Evolutionary conservation across 257 asterid genomes (phyloP).

Genomic region (Nicotiana noctiflora): DNA sequence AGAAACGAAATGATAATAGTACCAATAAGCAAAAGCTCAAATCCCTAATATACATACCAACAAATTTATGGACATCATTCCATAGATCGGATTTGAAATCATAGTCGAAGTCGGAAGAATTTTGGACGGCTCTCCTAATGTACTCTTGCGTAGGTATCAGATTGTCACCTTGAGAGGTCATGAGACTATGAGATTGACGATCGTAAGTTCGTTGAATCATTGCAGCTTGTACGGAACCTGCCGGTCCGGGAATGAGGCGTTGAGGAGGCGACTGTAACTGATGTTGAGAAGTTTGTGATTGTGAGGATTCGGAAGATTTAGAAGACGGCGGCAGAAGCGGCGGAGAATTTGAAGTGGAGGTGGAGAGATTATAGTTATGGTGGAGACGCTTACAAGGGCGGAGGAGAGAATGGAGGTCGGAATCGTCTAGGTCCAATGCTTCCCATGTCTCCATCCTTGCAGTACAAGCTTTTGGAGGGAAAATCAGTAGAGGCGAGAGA

Average conservation of each 20-base stretch:
- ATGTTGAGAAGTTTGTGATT: background rate
- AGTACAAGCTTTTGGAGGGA: constrained; percentile 43
- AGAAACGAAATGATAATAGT: background rate
- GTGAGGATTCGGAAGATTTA: constrained; percentile 13
- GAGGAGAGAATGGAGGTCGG: constrained; percentile 82
- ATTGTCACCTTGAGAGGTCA: constrained; percentile 6
- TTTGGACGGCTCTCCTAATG: constrained; percentile 62
- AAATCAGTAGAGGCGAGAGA: background rate
- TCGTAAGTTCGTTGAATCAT: constrained; percentile 46
- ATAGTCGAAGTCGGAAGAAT: constrained; percentile 59
- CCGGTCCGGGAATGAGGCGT: constrained; percentile 71
- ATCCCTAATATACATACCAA: constrained; percentile 35
- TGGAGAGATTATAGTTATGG: constrained; percentile 13
- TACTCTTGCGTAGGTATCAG: constrained; percentile 64
- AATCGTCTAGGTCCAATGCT: constrained; percentile 82
- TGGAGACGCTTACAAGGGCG: constrained; percentile 73
- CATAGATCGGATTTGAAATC: constrained; percentile 60
- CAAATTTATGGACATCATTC: constrained; percentile 34
- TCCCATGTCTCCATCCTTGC: constrained; percentile 56
- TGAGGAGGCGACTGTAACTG: constrained; percentile 18
- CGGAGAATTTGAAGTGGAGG: constrained; percentile 15
- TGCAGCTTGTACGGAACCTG: constrained; percentile 71
- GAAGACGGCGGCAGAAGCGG: constrained; percentile 22
- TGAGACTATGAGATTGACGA: constrained; percentile 20
- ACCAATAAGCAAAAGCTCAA: background rate